Base-by-base conservation (phyloP, 371 early-diverging fungal genomes). In the Caulochytrium protostelioides region DNA sequence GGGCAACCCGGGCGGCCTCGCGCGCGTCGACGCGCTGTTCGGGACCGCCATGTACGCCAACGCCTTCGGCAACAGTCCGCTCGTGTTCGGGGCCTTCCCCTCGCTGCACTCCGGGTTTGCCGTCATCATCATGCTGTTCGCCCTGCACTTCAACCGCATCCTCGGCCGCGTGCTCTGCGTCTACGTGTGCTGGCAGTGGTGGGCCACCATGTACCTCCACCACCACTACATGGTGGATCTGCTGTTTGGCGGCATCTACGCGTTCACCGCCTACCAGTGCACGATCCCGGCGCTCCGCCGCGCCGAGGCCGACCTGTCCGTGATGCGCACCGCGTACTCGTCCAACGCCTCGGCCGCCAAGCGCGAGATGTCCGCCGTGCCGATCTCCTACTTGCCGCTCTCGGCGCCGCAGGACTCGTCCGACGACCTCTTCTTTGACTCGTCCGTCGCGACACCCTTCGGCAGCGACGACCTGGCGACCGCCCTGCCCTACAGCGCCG, bases 191-290 rank as follows among this genome's bases (percentile, higher is more conserved):
- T 74, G 74, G 75, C 56, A 74, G 47, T 74, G 76, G 78, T 73
- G 69, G 65, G 58, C 74, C 0, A 76, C 76, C 39, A 70, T 78
- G 65, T 78, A 78, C 42, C 49, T 76, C 15, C 65, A 66, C 5
- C 78, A 78, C 33, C 76, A 78, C 38, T 78, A 73, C 37, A 55
- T 76, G 46, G 64, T 72, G 35, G 78, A 78, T 52, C 50, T 78
- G 29, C 60, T 74, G 9, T 74, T 67, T 22, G 78, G 78, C 3
- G 62, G 62, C n/a, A 52, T 67, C n/a, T 73, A 70, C 45, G 69
- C 77, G 0, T 45, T 70, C 8, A 53, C 61, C 6, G 52, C 65
- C 3, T 72, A 38, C 28, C n/a, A 8, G 5, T n/a, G n/a, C n/a
- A n/a, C n/a, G n/a, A n/a, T n/a, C n/a, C n/a, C n/a, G n/a, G n/a